These are phyloP conservation scores for Mycosphaerelloides madeirae DNA, from an alignment of 2,329 filamentous ascomycete species.

Conservation along the genomic window DNA sequence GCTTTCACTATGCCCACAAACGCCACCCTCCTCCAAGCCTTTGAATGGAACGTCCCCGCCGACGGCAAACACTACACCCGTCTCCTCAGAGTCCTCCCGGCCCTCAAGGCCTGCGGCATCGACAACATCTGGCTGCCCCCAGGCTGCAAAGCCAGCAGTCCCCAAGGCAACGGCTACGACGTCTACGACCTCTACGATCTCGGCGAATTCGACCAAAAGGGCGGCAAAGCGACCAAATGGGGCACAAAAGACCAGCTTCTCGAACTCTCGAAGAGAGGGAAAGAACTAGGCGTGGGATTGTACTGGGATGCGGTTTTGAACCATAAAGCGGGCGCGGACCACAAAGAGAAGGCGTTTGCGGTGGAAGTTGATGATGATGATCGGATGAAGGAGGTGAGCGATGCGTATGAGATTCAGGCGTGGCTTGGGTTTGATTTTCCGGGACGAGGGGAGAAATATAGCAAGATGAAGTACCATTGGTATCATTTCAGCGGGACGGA, in stretches of 20 bases:
- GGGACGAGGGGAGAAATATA: constrained; percentile 56
- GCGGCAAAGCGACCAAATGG: constrained; percentile 60
- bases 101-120: constrained; percentile 56
- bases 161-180: constrained; percentile 55
- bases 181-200: constrained; percentile 54
- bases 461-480: constrained; percentile 59
- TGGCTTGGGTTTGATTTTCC: constrained; percentile 65
- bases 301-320: constrained; percentile 69
- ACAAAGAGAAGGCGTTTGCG: constrained; percentile 56
- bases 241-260: constrained; percentile 58
- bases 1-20: constrained; percentile 23
- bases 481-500: constrained; percentile 64
- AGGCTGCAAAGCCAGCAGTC: constrained; percentile 59
- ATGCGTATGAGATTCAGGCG: constrained; percentile 51
- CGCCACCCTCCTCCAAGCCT: constrained; percentile 59
- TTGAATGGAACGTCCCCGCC: constrained; percentile 65
- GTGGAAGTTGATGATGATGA: constrained; percentile 53
- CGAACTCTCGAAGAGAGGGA: constrained; percentile 47
- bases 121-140: constrained; percentile 64
- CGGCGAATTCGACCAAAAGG: constrained; percentile 68
- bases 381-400: constrained; percentile 14
- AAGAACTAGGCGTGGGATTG: constrained; percentile 51
- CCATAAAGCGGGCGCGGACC: constrained; percentile 64
- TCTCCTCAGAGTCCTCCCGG: constrained; percentile 49
- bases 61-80: constrained; percentile 61